A percentile compares a stretch with the other conserved stretches of the same genome.
phyloP scores from a whole-genome alignment of 176 grass and related monocot species.

The Oryza officinalis region DNA sequence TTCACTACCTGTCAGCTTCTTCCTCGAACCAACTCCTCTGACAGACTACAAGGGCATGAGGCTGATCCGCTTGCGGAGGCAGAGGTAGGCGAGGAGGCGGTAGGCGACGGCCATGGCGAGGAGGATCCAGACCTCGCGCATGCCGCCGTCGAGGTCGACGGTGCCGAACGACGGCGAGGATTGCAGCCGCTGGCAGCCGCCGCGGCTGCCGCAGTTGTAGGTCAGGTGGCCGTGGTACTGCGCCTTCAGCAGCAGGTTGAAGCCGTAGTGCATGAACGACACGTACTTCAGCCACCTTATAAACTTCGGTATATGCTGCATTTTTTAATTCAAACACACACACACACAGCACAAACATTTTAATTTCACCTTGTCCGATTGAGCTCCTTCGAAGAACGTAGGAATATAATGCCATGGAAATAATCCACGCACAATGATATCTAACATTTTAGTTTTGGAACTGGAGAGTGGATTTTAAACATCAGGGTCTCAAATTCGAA shows the following conservation, averaged over 20 bases:
- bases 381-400: no score
- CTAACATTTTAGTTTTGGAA: no score
- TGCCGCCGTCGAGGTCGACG: conserved; percentile 60
- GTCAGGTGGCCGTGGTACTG: conserved; percentile 78
- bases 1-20: background rate
- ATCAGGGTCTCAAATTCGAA: no score
- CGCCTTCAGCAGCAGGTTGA: conserved; percentile 81
- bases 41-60: conserved; percentile 53
- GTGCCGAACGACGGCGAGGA: conserved; percentile 84
- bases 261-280: conserved; percentile 92
- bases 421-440: no score
- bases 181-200: conserved; percentile 67
- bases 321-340: background rate
- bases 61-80: conserved; percentile 69
- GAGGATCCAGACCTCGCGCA: conserved; percentile 73
- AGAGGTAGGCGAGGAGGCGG: conserved; percentile 75
- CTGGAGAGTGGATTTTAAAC: no score
- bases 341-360: no score
- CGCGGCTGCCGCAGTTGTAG: conserved; percentile 59
- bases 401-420: no score
- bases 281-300: conserved; percentile 84
- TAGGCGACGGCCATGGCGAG: conserved; percentile 79
- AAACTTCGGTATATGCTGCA: conserved; percentile 77
- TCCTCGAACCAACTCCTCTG: background rate
- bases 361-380: no score